Evolutionary conservation across 805 yeast genomes (phyloP), one percentile per base, ranked within the genome.

Genomic region (Metschnikowia continentalis): DNA sequence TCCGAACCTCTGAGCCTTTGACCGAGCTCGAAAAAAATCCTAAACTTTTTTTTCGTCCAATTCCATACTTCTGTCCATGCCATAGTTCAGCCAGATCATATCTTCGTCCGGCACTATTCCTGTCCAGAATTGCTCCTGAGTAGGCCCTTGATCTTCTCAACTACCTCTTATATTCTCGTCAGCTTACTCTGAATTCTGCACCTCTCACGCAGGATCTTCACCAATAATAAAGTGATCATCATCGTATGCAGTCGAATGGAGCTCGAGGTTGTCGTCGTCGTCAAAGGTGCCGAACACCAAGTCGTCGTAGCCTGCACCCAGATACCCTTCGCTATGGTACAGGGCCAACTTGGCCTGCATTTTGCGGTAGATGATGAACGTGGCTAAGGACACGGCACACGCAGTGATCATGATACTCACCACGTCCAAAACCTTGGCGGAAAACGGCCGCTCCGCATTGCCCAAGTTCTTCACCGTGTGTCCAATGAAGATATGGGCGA

Each of bases 401-500:
- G 71, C 72, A 0, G 97, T 82, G 3, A 86, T 54, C 0, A 80
- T 3, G 1, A 90, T 79, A 45, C 90, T 80, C 1, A 82, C 23
- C 2, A 86, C 48, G 63, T 90, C 92, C 7, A 86, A 70, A n/a
- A 84, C 40, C 60, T 79, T 79, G 2, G 84, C 71, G 1, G 74
- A 61, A 3, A 72, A 54, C 36, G 83, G 79, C 35, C 78, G 77
- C 2, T 77, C 68, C 14, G 61, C 67, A 48, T 81, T 80, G 2
- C 94, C 92, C 47, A 91, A 70, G 41, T 80, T 79, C 52, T 83
- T 87, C 35, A 91, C 63, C 51, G 88, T 83, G 47, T 82, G 77
- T 5, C 97, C 97, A 35, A 89, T 79, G 61, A 88, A 90, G 10
- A 89, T 69, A 59, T 85, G 88, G 47, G 88, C 71, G n/a, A 88